Base-by-base conservation (phyloP, 495 filamentous ascomycete species). In the Penicillium atrosanguineum region DNA sequence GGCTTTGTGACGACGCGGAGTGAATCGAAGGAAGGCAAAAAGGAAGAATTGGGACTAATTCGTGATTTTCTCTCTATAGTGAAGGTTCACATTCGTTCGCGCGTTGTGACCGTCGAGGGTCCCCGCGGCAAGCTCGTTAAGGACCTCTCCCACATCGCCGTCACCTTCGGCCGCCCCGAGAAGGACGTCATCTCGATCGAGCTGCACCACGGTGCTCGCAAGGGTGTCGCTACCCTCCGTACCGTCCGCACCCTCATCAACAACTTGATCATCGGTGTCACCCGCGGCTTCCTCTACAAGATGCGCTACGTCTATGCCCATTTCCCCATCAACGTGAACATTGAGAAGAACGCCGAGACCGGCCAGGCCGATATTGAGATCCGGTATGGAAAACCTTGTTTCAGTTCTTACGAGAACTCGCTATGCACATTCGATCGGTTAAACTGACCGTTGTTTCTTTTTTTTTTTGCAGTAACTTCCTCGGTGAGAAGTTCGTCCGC, bases 221-320 rank as follows among this genome's bases (percentile, higher is more conserved):
- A 98, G 84, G 91, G 90, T 72, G 87, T 98, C 68, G 94, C 94
- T 73, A 89, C 94, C 56, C 90, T 98, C 70, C 93, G 94, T 66
- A 98, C 94, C 65, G 94, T 98, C 85, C 88, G 88, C 65, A 91
- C 91, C 52, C 67, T 97, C 75, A 96, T 98, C 82, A 88, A 94
- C 84, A 98, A 98, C 86, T 65, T 98, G 75, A 89, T 97, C 78
- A 87, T 90, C 70, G 94, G 94, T 75, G 94, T 98, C 56, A 98
- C 95, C 70, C 92, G 88, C 80, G 94, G 94, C 57, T 98, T 88
- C 89, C 93, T 93, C 81, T 98, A 98, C 88, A 98, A 97, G 88
- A 97, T 98, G 94, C 89, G 94, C 62, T 98, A 98, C 79, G 94
- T 98, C 79, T 98, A 98, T 75, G 94, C 94, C 65, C 94, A 98